phyloP scores from a whole-genome alignment of 805 yeast genomes.

The Saccharomycodes ludwigii region DNA sequence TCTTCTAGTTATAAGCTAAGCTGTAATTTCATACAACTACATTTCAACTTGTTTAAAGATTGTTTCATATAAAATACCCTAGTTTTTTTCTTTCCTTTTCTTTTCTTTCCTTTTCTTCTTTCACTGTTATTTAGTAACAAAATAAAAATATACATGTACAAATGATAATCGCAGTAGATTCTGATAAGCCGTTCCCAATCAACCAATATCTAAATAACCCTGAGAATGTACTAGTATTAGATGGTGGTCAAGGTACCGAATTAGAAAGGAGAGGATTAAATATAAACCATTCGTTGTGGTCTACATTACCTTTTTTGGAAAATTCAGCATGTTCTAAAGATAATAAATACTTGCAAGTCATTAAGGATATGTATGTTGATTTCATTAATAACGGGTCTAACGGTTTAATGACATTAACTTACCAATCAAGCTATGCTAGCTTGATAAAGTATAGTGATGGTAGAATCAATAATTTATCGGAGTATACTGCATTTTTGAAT shows the following conservation, averaged over 20 bases:
- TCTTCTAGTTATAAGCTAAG: too few species aligned
- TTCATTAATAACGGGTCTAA: conserved; percentile 46
- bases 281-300: conserved; percentile 45
- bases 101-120: background rate
- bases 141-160: background rate
- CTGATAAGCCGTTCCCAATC: too few species aligned
- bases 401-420: conserved; percentile 42
- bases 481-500: conserved; percentile 13
- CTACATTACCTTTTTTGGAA: conserved; percentile 37
- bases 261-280: conserved; percentile 37
- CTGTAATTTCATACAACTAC: too few species aligned
- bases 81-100: background rate
- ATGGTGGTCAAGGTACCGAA: conserved; percentile 60
- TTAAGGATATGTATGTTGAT: conserved; percentile 35
- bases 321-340: conserved; percentile 1
- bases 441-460: conserved; percentile 23
- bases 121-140: background rate
- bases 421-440: conserved; percentile 39
- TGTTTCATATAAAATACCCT: too few species aligned
- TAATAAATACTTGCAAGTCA: conserved; percentile 26
- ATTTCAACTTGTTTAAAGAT: too few species aligned
- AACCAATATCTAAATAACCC: conserved; percentile 5
- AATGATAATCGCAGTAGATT: too few species aligned
- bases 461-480: conserved; percentile 9
- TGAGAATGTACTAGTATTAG: conserved; percentile 17